Conservation (phyloP, 164 flowering plant species). For the Dillenia turbinata region DNA sequence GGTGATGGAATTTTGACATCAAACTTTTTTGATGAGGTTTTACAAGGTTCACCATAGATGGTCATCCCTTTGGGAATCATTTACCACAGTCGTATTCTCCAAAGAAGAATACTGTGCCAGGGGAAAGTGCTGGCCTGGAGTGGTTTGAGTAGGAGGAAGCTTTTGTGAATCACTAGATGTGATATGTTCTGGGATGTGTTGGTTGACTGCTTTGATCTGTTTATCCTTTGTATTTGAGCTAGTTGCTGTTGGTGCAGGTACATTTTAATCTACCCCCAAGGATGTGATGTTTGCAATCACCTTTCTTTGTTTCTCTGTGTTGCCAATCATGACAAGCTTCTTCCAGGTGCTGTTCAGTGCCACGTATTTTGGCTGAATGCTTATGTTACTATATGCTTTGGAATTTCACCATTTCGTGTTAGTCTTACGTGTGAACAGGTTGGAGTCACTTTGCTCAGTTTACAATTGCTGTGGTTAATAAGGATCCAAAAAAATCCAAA, state of each 20-base stretch:
- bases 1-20: too few species aligned
- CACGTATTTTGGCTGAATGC: background rate
- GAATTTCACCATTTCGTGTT: background rate
- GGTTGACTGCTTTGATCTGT: too few species aligned
- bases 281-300: conserved; percentile 95
- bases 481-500: conserved; percentile 94
- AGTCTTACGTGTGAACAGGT: conserved; percentile 35
- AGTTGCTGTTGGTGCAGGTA: conserved; percentile 49
- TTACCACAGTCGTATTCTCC: too few species aligned
- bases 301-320: conserved; percentile 98
- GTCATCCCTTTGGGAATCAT: too few species aligned
- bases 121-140: too few species aligned
- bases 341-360: conserved; percentile 62
- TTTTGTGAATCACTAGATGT: too few species aligned
- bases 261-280: conserved; percentile 94
- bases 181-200: too few species aligned
- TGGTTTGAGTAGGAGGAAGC: too few species aligned
- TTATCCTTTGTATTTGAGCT: conserved; percentile 4
- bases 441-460: conserved; percentile 99
- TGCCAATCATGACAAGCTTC: conserved; percentile 98
- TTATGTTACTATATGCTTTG: conserved; percentile 1
- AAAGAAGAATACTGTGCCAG: too few species aligned
- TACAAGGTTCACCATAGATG: too few species aligned
- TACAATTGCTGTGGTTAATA: conserved; percentile 92
- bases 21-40: too few species aligned